phyloP scores from a whole-genome alignment of 305 asterid species.

The Fraxinus xanthoxyloides region DNA sequence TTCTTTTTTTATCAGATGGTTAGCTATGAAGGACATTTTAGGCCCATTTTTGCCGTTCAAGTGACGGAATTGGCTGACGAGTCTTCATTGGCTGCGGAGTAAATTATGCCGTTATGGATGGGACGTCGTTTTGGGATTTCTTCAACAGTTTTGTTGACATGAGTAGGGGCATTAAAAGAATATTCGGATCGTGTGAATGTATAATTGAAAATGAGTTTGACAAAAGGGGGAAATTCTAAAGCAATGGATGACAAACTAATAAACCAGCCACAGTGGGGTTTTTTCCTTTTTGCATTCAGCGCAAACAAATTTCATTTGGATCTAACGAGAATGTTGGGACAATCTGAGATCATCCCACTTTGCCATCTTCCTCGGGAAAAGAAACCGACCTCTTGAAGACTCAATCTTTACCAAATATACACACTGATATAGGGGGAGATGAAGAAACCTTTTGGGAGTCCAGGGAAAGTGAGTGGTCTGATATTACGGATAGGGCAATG shows the following conservation, averaged over 20 bases:
- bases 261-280: too few relatives aligned
- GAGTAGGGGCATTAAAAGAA: conserved; percentile 8
- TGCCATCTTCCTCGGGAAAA: conserved; percentile 22
- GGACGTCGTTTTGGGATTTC: conserved; percentile 37
- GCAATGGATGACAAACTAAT: too few relatives aligned
- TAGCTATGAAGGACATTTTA: conserved; percentile 32
- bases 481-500: conserved; percentile 70
- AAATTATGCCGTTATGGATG: conserved; percentile 34
- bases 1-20: conserved; percentile 24
- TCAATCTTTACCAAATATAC: conserved; percentile 19
- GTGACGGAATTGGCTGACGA: conserved; percentile 36
- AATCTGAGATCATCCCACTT: conserved; percentile 20
- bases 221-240: too few relatives aligned
- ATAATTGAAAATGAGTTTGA: too few relatives aligned
- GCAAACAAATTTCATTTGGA: not conserved
- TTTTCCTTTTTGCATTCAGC: not conserved
- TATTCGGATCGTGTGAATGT: too few relatives aligned
- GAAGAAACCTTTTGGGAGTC: conserved; percentile 84
- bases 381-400: conserved; percentile 24
- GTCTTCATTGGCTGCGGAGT: conserved; percentile 36
- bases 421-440: conserved; percentile 29
- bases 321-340: conserved; percentile 29
- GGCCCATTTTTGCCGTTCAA: conserved; percentile 32
- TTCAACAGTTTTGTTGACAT: conserved; percentile 32
- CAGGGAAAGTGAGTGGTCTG: conserved; percentile 82